phyloP scores from a whole-genome alignment of 2,329 filamentous ascomycete genomes.

The Pyrenochaeta sp. region DNA sequence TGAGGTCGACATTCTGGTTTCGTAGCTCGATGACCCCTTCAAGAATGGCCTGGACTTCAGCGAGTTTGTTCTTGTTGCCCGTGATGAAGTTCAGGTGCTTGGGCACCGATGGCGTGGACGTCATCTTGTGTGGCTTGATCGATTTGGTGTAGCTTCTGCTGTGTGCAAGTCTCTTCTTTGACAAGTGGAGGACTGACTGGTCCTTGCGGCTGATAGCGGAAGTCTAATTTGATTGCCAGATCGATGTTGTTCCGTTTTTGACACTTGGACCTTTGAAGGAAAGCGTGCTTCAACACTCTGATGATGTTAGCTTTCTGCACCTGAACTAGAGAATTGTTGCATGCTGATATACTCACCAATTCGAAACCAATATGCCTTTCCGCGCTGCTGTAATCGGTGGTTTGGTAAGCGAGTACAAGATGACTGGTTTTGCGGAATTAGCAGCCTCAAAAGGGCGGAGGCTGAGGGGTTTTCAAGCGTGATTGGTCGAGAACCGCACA shows the following conservation, averaged over 20 bases:
- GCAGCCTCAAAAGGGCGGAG: neutral
- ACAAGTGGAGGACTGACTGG: no score
- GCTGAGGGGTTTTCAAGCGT: neutral
- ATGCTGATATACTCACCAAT: neutral
- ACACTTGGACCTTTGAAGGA: neutral
- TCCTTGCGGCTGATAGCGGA: neutral
- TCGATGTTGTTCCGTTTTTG: no score
- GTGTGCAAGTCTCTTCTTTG: no score
- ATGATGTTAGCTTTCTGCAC: neutral
- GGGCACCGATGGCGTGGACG: conserved; percentile 33
- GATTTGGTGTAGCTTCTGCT: neutral
- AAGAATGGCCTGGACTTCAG: conserved; percentile 85
- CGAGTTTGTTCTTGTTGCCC: conserved; percentile 92
- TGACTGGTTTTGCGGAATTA: conserved; percentile 24
- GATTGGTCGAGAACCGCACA: conserved; percentile 1
- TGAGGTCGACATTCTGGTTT: conserved; percentile 79
- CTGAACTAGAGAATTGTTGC: neutral
- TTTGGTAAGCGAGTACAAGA: conserved; percentile 10
- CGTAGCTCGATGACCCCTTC: conserved; percentile 73
- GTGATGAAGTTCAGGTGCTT: conserved; percentile 89
- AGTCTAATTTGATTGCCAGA: neutral
- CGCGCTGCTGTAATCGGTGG: conserved; percentile 15
- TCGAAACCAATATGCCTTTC: conserved; percentile 3
- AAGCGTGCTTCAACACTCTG: neutral
- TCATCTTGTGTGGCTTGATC: conserved; percentile 8